Conservation (phyloP, 208 protist genomes). For the Leishmania braziliensis region DNA sequence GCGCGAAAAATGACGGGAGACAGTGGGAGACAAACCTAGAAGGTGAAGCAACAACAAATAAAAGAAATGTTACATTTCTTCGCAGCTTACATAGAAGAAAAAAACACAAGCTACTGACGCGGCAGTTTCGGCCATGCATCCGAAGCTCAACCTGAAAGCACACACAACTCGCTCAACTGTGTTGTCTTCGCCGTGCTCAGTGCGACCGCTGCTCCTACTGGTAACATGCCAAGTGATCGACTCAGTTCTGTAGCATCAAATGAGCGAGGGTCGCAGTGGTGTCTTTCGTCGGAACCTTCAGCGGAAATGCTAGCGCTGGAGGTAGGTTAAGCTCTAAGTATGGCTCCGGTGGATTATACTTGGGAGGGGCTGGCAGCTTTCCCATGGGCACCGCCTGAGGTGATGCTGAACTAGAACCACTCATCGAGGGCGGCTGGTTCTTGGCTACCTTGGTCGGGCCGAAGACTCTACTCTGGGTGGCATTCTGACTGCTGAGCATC, state of each 20-base stretch:
- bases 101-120: neutral
- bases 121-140: neutral
- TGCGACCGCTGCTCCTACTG: neutral
- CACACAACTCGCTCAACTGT: neutral
- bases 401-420: conserved; percentile 25
- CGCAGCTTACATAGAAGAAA: conserved; percentile 7
- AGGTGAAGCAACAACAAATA: neutral
- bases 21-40: neutral
- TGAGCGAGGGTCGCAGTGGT: conserved; percentile 43
- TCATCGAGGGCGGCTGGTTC: conserved; percentile 26
- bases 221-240: too few species aligned
- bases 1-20: neutral
- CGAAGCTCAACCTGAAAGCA: neutral
- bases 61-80: conserved; percentile 1
- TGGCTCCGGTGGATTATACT: conserved; percentile 86
- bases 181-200: neutral
- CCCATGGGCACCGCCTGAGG: conserved; percentile 25
- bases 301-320: conserved; percentile 79
- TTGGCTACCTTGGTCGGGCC: conserved; percentile 34
- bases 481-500: conserved; percentile 32
- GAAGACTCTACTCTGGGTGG: conserved; percentile 18
- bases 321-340: conserved; percentile 88
- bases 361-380: conserved; percentile 55
- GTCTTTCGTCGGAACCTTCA: conserved; percentile 54
- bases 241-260: conserved; percentile 68